These are phyloP conservation scores for Ceratocystis destructans DNA, from an alignment of 2,329 filamentous ascomycete species.

Conservation along the genomic window DNA sequence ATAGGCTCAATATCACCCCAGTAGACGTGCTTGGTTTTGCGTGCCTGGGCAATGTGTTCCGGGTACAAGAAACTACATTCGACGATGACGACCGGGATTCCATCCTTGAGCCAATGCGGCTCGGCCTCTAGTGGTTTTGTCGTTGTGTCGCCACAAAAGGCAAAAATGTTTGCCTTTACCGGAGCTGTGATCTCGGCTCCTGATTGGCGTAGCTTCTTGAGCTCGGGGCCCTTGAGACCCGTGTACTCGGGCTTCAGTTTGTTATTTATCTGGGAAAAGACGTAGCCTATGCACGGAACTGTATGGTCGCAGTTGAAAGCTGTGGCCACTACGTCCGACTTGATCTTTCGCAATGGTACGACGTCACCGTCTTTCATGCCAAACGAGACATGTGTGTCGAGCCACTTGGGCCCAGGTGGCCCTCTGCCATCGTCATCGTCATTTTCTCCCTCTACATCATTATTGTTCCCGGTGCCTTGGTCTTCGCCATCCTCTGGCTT, in stretches of 20 bases:
- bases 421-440: slow-evolving; percentile 19
- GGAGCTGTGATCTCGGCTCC: slow-evolving; percentile 31
- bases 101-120: slow-evolving; percentile 30
- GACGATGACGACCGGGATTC: slow-evolving; percentile 34
- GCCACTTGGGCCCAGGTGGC: slow-evolving; percentile 20
- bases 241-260: slow-evolving; percentile 30
- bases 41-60: slow-evolving; percentile 32
- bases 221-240: slow-evolving; percentile 26
- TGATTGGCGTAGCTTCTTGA: slow-evolving; percentile 29
- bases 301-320: slow-evolving; percentile 35
- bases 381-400: slow-evolving; percentile 31
- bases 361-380: slow-evolving; percentile 27
- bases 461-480: background rate
- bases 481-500: slow-evolving; percentile 18
- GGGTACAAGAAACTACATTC: slow-evolving; percentile 37
- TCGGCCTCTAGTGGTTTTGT: slow-evolving; percentile 28
- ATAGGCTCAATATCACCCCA: slow-evolving; percentile 35
- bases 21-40: slow-evolving; percentile 34
- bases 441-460: slow-evolving; percentile 14
- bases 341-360: slow-evolving; percentile 27
- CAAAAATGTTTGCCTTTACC: slow-evolving; percentile 31
- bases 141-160: slow-evolving; percentile 37
- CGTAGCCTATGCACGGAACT: slow-evolving; percentile 35
- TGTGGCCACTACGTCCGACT: slow-evolving; percentile 28
- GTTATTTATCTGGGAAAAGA: slow-evolving; percentile 30